Evolutionary conservation across 768 basidiomycete genomes (phyloP).

Genomic region (Russula earlei): DNA sequence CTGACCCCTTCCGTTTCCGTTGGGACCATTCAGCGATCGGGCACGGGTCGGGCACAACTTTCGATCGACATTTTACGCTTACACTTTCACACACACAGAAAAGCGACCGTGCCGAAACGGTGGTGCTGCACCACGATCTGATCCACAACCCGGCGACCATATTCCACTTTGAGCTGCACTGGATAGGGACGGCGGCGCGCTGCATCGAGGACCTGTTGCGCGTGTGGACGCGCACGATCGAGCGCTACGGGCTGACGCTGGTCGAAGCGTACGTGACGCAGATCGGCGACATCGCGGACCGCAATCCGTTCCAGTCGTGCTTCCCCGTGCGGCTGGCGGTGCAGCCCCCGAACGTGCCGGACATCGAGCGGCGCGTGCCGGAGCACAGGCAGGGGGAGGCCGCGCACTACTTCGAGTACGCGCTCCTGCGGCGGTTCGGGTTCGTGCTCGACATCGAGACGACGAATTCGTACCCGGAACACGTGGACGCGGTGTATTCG

Average conservation of each 20-base stretch:
- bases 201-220: constrained; percentile 84
- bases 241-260: constrained; percentile 82
- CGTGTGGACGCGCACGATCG: constrained; percentile 72
- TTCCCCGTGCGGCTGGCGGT: constrained; percentile 72
- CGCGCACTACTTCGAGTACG: constrained; percentile 72
- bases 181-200: constrained; percentile 90
- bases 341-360: constrained; percentile 60
- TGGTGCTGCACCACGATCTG: constrained; percentile 86
- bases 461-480: constrained; percentile 61
- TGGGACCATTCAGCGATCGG: no score
- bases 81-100: constrained; percentile 37
- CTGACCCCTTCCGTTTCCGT: no score
- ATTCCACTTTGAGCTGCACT: constrained; percentile 95
- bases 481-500: constrained; percentile 79
- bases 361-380: constrained; percentile 57
- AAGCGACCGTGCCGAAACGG: constrained; percentile 82
- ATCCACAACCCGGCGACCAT: constrained; percentile 92
- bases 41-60: no score
- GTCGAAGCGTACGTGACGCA: constrained; percentile 92
- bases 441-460: constrained; percentile 85
- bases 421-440: constrained; percentile 62
- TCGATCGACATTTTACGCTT: background rate
- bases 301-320: constrained; percentile 88
- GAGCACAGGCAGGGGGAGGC: constrained; percentile 47
- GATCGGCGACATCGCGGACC: constrained; percentile 75